phyloP scores from a whole-genome alignment of 495 filamentous ascomycete genomes.

The Articulospora tetracladia region DNA sequence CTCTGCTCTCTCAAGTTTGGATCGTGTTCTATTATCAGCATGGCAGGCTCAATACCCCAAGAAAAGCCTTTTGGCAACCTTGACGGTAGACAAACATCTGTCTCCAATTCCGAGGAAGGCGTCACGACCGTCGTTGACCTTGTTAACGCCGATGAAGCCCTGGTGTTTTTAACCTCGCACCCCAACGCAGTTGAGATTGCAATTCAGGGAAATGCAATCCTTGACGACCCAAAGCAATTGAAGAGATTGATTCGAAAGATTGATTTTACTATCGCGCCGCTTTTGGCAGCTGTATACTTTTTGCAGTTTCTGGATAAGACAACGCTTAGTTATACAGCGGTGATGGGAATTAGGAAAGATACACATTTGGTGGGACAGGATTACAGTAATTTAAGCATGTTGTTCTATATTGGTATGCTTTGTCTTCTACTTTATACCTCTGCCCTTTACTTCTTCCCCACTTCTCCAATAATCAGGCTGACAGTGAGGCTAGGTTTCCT shows the following conservation, averaged over 20 bases:
- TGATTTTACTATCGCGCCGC: conserved; percentile 56
- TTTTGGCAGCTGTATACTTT: conserved; percentile 55
- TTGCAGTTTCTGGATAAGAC: conserved; percentile 65
- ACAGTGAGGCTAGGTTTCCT: conserved; percentile 48
- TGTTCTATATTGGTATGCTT: conserved; percentile 27
- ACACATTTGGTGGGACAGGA: conserved; percentile 11
- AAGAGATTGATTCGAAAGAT: conserved; percentile 50
- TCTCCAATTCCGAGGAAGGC: not conserved
- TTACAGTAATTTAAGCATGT: conserved; percentile 25
- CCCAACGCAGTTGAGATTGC: conserved; percentile 7
- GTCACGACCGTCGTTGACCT: conserved; percentile 1
- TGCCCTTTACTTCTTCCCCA: no score
- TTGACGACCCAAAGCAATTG: conserved; percentile 5
- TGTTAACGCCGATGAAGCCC: conserved; percentile 11
- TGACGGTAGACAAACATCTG: not conserved
- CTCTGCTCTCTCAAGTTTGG: no score
- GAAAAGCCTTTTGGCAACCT: not conserved
- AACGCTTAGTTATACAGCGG: conserved; percentile 55
- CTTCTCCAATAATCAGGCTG: not conserved
- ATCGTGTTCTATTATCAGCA: no score
- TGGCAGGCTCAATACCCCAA: no score
- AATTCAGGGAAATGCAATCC: conserved; percentile 14
- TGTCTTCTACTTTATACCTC: not conserved
- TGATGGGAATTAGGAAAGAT: conserved; percentile 43
- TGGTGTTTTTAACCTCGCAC: conserved; percentile 14